phyloP scores from a whole-genome alignment of 495 filamentous ascomycete genomes.

The Podospora didyma region DNA sequence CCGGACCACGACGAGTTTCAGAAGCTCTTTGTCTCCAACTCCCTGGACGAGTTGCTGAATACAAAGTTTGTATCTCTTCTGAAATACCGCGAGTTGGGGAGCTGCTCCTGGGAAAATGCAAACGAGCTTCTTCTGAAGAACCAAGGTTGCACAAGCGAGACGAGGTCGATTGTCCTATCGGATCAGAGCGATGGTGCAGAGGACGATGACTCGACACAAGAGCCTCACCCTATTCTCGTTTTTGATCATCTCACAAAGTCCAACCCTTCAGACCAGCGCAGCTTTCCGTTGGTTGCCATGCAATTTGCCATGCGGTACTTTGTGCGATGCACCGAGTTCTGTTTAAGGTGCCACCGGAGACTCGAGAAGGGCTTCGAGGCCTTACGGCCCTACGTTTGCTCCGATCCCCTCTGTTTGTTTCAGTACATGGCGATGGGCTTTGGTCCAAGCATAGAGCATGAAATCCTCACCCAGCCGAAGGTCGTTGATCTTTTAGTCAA shows the following conservation, averaged over 20 bases:
- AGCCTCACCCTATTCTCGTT: conserved; percentile 27
- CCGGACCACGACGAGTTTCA: conserved; percentile 27
- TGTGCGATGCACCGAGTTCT: conserved; percentile 81
- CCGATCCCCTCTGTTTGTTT: conserved; percentile 73
- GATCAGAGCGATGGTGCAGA: background rate
- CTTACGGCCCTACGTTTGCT: conserved; percentile 90
- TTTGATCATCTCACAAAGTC: conserved; percentile 49
- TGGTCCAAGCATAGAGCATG: conserved; percentile 80
- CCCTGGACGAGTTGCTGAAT: conserved; percentile 68
- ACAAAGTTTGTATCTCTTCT: conserved; percentile 61
- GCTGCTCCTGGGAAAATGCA: conserved; percentile 66
- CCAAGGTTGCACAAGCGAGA: background rate
- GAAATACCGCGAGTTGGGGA: conserved; percentile 50
- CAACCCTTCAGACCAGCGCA: conserved; percentile 16
- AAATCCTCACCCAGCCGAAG: conserved; percentile 73
- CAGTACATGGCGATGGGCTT: conserved; percentile 90
- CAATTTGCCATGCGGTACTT: conserved; percentile 79
- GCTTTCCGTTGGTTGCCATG: conserved; percentile 69
- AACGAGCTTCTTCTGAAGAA: conserved; percentile 49
- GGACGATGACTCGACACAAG: background rate
- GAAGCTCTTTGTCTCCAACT: conserved; percentile 65
- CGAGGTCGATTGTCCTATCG: conserved; percentile 17
- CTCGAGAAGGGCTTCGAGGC: conserved; percentile 71
- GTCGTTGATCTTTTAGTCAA: conserved; percentile 85
- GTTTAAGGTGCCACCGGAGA: conserved; percentile 77